These are phyloP conservation scores for Alternaria solani DNA, from an alignment of 2,329 filamentous ascomycete genomes.

Conservation along the genomic window DNA sequence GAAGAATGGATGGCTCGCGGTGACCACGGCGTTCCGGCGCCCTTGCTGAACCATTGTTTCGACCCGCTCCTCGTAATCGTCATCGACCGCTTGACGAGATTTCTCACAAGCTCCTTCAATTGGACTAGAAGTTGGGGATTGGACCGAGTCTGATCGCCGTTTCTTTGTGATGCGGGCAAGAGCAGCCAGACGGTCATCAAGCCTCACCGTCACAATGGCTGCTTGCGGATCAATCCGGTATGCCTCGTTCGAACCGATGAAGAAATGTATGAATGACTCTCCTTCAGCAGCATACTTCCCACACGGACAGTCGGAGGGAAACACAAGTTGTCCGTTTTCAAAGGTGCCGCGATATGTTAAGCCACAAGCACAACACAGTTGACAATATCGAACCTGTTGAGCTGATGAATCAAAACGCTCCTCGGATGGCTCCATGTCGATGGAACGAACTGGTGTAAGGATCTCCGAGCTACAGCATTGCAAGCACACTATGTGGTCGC, in stretches of 20 bases:
- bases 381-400: background rate
- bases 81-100: background rate
- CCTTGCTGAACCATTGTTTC: no score
- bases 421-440: background rate
- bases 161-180: background rate
- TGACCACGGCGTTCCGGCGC: no score
- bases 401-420: background rate
- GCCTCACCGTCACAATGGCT: background rate
- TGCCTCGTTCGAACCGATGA: background rate
- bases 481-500: background rate
- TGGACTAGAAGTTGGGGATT: no score
- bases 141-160: background rate
- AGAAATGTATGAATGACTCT: background rate
- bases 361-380: background rate
- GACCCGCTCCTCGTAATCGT: background rate
- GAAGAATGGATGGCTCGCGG: background rate
- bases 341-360: background rate
- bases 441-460: background rate
- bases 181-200: background rate
- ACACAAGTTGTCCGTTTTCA: background rate
- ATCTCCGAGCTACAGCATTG: background rate
- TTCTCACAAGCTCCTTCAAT: background rate
- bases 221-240: background rate
- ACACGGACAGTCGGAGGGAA: background rate
- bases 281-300: background rate